Conservation (phyloP, 2,329 filamentous ascomycete species). For the Fusarium denticulatum region DNA sequence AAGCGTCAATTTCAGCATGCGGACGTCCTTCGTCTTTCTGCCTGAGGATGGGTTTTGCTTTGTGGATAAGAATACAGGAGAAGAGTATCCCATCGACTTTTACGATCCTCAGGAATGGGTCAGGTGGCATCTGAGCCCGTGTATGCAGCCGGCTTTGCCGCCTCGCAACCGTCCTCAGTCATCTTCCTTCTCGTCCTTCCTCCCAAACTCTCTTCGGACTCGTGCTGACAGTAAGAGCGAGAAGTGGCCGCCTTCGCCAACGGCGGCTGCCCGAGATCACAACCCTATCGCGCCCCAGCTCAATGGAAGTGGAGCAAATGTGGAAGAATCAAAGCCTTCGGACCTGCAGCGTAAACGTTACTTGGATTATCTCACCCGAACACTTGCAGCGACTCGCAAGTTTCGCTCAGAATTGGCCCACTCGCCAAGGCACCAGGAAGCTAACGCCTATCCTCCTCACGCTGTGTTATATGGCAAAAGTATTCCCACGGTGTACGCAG, state of each 20-base stretch:
- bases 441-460: constrained; percentile 84
- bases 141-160: constrained; percentile 74
- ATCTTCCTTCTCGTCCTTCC: constrained; percentile 58
- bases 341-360: constrained; percentile 48
- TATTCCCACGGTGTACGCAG: constrained; percentile 85
- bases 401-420: constrained; percentile 83
- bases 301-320: constrained; percentile 32
- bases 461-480: constrained; percentile 88
- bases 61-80: constrained; percentile 81
- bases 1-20: constrained; percentile 90
- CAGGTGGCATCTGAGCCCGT: constrained; percentile 80
- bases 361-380: constrained; percentile 76
- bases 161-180: constrained; percentile 56
- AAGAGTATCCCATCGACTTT: constrained; percentile 85
- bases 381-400: constrained; percentile 72
- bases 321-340: constrained; percentile 37
- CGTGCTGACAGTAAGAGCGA: constrained; percentile 57
- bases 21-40: constrained; percentile 85
- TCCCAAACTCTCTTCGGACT: constrained; percentile 57
- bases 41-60: constrained; percentile 91
- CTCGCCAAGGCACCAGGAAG: constrained; percentile 63
- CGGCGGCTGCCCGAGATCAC: constrained; percentile 49
- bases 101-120: constrained; percentile 84
- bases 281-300: constrained; percentile 44
- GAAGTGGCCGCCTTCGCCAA: constrained; percentile 38